Base-by-base conservation (phyloP, 1,284 basidiomycete species). In the Psilocybe mexicana region DNA sequence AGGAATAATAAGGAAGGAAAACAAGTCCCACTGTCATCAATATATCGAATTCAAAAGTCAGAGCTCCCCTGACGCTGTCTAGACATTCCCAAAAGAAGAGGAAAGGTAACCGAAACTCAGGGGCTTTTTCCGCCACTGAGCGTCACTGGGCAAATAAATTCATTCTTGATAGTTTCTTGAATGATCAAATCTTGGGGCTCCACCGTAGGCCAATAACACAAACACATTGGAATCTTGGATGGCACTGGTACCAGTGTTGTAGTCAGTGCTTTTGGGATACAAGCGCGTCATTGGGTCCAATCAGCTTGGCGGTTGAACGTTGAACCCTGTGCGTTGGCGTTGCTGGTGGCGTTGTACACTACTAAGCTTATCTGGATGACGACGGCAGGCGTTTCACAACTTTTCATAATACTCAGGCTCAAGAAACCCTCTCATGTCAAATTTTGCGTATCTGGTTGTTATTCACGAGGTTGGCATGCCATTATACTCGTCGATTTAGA, bases 101-200 rank as follows among this genome's bases (percentile, higher is more conserved):
- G 43, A n/a, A 52, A 52, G 30, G 35, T n/a, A 35, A 18, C 46
- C 46, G 46, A 33, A 30, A 48, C 33, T 48, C 46, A 48, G n/a
- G 46, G 46, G 28, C 46, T 35, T 11, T 35, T 11, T 23, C 14
- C 46, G 5, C 23, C 28, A 7, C 6, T 7, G 30, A 33, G 14
- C 18, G 18, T 18, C 18, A 18, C 18, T 18, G 18, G 46, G 46
- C 46, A 46, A 28, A 14, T 35, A 28, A 48, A 14, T 28, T 11
- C 3, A 40, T 4, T 14, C 14, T 40, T 40, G 12, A 47, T 47
- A 12, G 28, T 6, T 28, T 25, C 1, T 48, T 35, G 46, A 48
- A 48, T 48, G 46, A 48, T 48, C 30, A 23, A 35, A n/a, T 48
- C 18, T 26, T 18, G 30, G 23, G 35, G 18, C 14, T n/a, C 18